These are phyloP conservation scores for Chaetomidium leptoderma DNA, from an alignment of 495 filamentous ascomycete species.

Conservation along the genomic window DNA sequence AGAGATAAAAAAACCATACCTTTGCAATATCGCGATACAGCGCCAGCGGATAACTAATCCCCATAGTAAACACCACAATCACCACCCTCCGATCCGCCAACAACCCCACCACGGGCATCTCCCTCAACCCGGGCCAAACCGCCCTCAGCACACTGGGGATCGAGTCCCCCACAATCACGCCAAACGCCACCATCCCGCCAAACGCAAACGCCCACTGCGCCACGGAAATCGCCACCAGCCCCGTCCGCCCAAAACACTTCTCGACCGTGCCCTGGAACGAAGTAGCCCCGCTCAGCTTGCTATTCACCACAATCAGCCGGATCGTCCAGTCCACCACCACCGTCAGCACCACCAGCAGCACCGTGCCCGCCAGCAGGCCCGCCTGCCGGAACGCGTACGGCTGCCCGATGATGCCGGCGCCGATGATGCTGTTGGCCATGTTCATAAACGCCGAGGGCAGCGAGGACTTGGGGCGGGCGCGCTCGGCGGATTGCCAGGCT, in stretches of 20 bases:
- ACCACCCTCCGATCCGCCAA: slow-evolving; percentile 74
- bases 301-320: slow-evolving; percentile 90
- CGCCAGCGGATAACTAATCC: slow-evolving; percentile 86
- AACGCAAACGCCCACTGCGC: slow-evolving; percentile 99
- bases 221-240: slow-evolving; percentile 81
- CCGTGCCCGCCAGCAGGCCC: slow-evolving; percentile 71
- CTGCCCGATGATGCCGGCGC: slow-evolving; percentile 95
- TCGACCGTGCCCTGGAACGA: slow-evolving; percentile 95
- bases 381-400: slow-evolving; percentile 92
- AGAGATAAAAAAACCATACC: slow-evolving; percentile 46
- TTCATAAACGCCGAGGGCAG: slow-evolving; percentile 76
- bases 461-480: slow-evolving; percentile 45
- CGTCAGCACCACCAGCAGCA: slow-evolving; percentile 75
- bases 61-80: slow-evolving; percentile 78
- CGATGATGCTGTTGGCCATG: slow-evolving; percentile 98
- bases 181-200: slow-evolving; percentile 97
- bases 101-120: slow-evolving; percentile 74
- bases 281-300: slow-evolving; percentile 84
- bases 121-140: slow-evolving; percentile 68
- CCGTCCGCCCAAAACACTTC: slow-evolving; percentile 82
- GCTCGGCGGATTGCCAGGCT: slow-evolving; percentile 43
- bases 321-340: slow-evolving; percentile 95
- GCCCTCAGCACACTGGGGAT: slow-evolving; percentile 86
- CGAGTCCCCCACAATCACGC: slow-evolving; percentile 92
- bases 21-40: slow-evolving; percentile 97